A percentile compares a stretch with the other conserved stretches of the same genome.
These are phyloP conservation scores for Amaranthus hypochondriacus DNA, from an alignment of 148 eudicot genomes.

Conservation along the genomic window DNA sequence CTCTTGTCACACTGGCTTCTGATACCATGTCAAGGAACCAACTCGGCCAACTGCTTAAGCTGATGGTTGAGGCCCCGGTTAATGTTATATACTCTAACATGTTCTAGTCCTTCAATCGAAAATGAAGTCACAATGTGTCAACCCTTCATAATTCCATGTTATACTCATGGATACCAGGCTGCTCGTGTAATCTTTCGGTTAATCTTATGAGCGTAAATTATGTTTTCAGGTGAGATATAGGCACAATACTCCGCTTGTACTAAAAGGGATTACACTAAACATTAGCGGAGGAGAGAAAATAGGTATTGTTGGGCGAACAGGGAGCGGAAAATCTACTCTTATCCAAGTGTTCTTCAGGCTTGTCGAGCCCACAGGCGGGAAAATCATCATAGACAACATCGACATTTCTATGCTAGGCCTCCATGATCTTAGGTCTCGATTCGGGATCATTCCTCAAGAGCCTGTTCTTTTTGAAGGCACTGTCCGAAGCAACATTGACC, in stretches of 20 bases:
- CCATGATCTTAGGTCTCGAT: slow-evolving; percentile 90
- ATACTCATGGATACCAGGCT: no score
- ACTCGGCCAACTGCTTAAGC: no score
- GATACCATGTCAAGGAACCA: no score
- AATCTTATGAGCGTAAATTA: not conserved
- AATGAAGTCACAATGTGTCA: no score
- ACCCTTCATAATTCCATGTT: no score
- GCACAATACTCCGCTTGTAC: slow-evolving; percentile 75
- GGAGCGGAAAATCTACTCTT: slow-evolving; percentile 89
- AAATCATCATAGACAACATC: slow-evolving; percentile 62
- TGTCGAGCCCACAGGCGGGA: slow-evolving; percentile 84
- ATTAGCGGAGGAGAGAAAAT: slow-evolving; percentile 87
- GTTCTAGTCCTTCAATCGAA: no score
- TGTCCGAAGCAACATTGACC: slow-evolving; percentile 89
- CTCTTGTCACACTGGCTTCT: no score
- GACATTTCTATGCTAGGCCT: slow-evolving; percentile 71
- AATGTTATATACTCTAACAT: no score
- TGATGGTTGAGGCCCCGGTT: no score
- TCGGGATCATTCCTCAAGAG: slow-evolving; percentile 97
- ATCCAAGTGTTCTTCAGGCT: slow-evolving; percentile 90
- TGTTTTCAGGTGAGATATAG: slow-evolving; percentile 73
- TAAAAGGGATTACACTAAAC: slow-evolving; percentile 71
- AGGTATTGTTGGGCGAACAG: slow-evolving; percentile 95
- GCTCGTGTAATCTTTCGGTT: not conserved
- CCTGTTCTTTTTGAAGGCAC: slow-evolving; percentile 98